These are phyloP conservation scores for Leccinum pachyderme DNA, from an alignment of 1,284 basidiomycete species.

Conservation along the genomic window DNA sequence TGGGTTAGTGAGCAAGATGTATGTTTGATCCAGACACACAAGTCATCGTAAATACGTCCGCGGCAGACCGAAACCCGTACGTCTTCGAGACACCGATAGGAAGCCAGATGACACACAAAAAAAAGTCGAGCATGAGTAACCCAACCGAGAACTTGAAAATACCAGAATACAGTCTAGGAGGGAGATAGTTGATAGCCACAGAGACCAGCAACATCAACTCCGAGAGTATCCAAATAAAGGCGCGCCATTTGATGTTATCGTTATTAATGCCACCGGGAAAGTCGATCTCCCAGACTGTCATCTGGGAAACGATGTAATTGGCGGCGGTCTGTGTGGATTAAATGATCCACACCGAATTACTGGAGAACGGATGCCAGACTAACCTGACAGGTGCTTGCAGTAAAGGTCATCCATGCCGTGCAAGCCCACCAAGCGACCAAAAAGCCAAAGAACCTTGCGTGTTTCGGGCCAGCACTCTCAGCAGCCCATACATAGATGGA, in stretches of 20 bases:
- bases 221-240: constrained; percentile 77
- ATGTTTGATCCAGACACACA: constrained; percentile 48
- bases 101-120: constrained; percentile 84
- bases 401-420: constrained; percentile 89
- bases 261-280: constrained; percentile 75
- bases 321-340: constrained; percentile 60
- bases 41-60: constrained; percentile 79
- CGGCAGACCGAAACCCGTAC: constrained; percentile 77
- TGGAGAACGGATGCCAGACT: constrained; percentile 8
- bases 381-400: constrained; percentile 80
- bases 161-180: constrained; percentile 66
- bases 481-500: constrained; percentile 92
- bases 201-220: constrained; percentile 67
- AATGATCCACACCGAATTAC: not conserved
- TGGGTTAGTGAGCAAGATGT: constrained; percentile 3
- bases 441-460: constrained; percentile 81
- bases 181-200: constrained; percentile 79
- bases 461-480: constrained; percentile 81
- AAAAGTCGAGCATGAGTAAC: constrained; percentile 79
- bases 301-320: constrained; percentile 80
- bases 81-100: constrained; percentile 82
- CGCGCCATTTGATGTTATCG: constrained; percentile 77
- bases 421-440: constrained; percentile 87
- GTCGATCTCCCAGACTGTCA: constrained; percentile 74
- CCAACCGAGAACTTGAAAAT: constrained; percentile 73